Evolutionary conservation across 148 eudicot genomes (phyloP), one percentile per base, ranked within the genome.

Genomic region (Silene uniflora): DNA sequence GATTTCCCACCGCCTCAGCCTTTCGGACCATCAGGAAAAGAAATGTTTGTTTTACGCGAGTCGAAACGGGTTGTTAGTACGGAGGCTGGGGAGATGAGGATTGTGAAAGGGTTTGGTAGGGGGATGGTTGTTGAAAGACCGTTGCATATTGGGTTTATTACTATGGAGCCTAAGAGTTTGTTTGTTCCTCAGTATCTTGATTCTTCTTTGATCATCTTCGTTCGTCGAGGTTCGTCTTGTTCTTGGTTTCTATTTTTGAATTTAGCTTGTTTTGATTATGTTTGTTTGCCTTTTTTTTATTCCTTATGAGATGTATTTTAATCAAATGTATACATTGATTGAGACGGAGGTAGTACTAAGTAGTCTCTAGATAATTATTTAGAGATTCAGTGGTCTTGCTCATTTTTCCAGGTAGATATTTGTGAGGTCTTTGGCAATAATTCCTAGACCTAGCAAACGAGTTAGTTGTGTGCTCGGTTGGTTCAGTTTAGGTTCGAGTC

Each of bases 141-240:
- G 2, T 56, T 93, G 69, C 95, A 91, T 70, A 77, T 93, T 62
- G 98, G 97, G 52, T 90, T 94, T 76, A 89, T 94, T 60, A 79
- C 84, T 3, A 91, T 94, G 97, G 98, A 94, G 76, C 98, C 98
- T 11, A 82, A 79, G 2, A 79, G 85, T 72, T 74, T 92, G 8
- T 90, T 92, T 76, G 52, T 92, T 62, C 94, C 97, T 82, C 97
- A 92, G 83, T 90, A 88, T 62, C 80, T 87, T 75, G 97, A 92
- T 75, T 84, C 92, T 46, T 79, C 76, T 54, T 77, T 87, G 81
- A 81, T 88, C 61, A 73, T 90, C 84, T 92, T 88, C 72, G 4
- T 92, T 19, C 89, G 86, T 73, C 78, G 84, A 85, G 98, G 98
- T 93, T 79, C 0, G 44, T 70, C 17, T 6, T 14, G 7, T 32